These are phyloP conservation scores for Hymenoscyphus occultus DNA, from an alignment of 2,329 filamentous ascomycete genomes.

Conservation along the genomic window DNA sequence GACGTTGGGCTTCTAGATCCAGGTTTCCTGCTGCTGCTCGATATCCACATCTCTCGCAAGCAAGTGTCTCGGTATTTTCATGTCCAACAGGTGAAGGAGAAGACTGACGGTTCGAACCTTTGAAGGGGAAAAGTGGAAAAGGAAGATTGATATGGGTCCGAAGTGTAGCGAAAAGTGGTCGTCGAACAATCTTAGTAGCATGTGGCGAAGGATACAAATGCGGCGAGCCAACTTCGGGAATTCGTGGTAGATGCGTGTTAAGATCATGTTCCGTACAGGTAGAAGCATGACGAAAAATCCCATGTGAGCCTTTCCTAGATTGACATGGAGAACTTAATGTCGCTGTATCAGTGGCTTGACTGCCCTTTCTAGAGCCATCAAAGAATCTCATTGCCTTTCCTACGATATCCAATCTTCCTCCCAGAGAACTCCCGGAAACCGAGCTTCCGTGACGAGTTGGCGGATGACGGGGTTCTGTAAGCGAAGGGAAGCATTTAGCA, in stretches of 20 bases:
- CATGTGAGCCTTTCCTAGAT: background rate
- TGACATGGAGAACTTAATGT: background rate
- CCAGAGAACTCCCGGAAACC: conserved; percentile 14
- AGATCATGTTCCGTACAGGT: conserved; percentile 3
- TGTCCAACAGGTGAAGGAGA: background rate
- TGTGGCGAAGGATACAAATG: conserved; percentile 4
- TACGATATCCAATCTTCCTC: conserved; percentile 27
- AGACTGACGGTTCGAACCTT: background rate
- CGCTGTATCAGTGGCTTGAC: conserved; percentile 10
- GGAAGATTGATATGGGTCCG: conserved; percentile 28
- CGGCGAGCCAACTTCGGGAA: conserved; percentile 9
- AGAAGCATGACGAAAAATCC: background rate
- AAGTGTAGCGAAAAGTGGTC: conserved; percentile 20
- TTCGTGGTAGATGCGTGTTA: background rate
- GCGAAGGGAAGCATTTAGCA: conserved; percentile 26
- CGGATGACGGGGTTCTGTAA: conserved; percentile 19
- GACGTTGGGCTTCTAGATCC: conserved; percentile 14
- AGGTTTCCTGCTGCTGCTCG: background rate
- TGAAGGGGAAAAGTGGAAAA: conserved; percentile 17
- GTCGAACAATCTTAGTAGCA: background rate
- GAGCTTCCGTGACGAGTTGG: background rate
- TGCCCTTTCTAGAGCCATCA: conserved; percentile 19
- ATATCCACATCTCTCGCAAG: conserved; percentile 5
- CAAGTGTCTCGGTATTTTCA: background rate
- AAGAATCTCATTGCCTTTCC: conserved; percentile 28